These are phyloP conservation scores for Blastocystis sp. DNA, from an alignment of 352 stramenopile species.

Conservation along the genomic window DNA sequence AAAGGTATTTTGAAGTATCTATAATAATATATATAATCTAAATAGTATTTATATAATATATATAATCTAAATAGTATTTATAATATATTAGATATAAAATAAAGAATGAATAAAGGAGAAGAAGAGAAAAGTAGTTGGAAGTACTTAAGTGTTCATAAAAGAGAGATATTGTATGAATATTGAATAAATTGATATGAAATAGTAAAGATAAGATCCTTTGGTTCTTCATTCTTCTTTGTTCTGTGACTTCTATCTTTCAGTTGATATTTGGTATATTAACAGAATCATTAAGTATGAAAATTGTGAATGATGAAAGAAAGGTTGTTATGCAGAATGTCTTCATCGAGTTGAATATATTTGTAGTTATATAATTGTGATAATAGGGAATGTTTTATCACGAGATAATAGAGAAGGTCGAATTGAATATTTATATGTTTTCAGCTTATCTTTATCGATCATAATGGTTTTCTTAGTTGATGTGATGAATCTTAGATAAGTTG, in stretches of 20 bases:
- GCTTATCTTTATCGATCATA: neutral
- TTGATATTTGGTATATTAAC: neutral
- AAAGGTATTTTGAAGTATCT: too few relatives aligned
- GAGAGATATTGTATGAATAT: conserved; percentile 8
- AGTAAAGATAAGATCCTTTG: conserved; percentile 1
- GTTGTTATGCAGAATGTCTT: conserved; percentile 15
- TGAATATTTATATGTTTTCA: conserved; percentile 42
- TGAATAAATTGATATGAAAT: neutral
- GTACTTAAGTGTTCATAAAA: neutral
- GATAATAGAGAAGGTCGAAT: neutral
- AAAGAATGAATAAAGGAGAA: neutral
- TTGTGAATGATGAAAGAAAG: neutral
- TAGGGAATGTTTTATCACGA: neutral
- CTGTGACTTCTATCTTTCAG: neutral
- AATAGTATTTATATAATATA: too few relatives aligned
- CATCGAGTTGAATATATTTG: neutral
- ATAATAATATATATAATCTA: too few relatives aligned
- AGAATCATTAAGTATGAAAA: neutral
- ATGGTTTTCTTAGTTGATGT: neutral
- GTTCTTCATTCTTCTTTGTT: conserved; percentile 21
- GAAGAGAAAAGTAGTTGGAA: neutral
- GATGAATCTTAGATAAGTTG: neutral
- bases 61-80: too few relatives aligned
- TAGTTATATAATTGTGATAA: neutral
- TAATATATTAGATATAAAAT: too few relatives aligned